Percentiles rank a stretch among this genome's conserved stretches.
Evolutionary conservation across 805 yeast genomes (phyloP).

Genomic region (Candida germanica): DNA sequence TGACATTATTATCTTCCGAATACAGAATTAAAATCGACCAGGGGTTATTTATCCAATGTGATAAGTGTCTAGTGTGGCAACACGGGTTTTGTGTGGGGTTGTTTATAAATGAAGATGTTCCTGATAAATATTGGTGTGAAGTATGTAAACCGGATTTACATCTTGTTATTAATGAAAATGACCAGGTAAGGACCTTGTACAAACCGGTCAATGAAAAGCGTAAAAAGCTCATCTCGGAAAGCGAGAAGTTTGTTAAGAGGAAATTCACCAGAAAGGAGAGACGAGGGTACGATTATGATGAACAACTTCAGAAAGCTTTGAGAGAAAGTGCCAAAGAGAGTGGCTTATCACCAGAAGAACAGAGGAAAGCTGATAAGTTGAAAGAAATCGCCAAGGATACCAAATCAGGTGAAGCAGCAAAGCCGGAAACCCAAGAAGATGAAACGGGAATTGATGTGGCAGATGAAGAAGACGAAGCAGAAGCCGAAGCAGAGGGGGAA

Average conservation of each 20-base stretch:
- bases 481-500: constrained; percentile 13
- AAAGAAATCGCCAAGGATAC: constrained; percentile 8
- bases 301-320: constrained; percentile 46
- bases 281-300: constrained; percentile 37
- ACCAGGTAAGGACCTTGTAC: constrained; percentile 32
- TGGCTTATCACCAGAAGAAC: constrained; percentile 1
- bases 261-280: constrained; percentile 28
- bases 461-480: constrained; percentile 11
- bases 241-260: constrained; percentile 15
- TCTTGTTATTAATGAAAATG: constrained; percentile 37
- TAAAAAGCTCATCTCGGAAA: constrained; percentile 27
- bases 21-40: constrained; percentile 41
- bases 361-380: constrained; percentile 19
- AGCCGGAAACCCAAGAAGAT: constrained; percentile 7
- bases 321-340: constrained; percentile 54
- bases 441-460: constrained; percentile 10
- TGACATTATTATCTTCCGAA: constrained; percentile 25
- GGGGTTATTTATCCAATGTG: constrained; percentile 81
- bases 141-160: constrained; percentile 84
- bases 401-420: constrained; percentile 1
- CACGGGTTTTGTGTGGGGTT: constrained; percentile 96
- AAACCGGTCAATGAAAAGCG: constrained; percentile 41
- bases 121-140: constrained; percentile 96
- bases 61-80: constrained; percentile 93
- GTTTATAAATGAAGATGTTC: constrained; percentile 67